Evolutionary conservation across 768 basidiomycete genomes (phyloP), one percentile per base, ranked within the genome.

Genomic region (Inosperma sp.): DNA sequence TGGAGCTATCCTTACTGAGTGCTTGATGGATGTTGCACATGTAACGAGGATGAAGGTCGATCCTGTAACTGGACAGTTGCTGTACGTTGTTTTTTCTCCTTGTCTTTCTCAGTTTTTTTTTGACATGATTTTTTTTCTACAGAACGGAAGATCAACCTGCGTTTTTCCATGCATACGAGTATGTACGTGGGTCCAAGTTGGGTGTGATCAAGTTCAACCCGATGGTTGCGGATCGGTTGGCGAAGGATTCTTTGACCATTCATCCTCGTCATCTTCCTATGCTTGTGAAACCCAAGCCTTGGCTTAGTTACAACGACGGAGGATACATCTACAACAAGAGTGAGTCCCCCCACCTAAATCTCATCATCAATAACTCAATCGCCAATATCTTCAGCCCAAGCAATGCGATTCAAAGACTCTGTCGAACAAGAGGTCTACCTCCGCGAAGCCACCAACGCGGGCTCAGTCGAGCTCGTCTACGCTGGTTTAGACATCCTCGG

Each of bases 221-320:
- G 0, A 81, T 76, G 4, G 86, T 98, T 5, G 72, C 84, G 3
- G 82, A 87, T 12, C 79, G 86, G 3, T 71, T 98, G 48, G 82
- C 89, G 3, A 82, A 80, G 51, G 94, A 97, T 53, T 74, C 68
- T 33, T 61, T 93, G 16, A 69, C 73, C 10, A 72, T 97, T 14
- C 93, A 95, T 68, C 93, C 95, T 13, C 88, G 93, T 2, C 90
- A 95, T 66, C 76, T 99, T 19, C 95, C 95, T 7, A 99, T 98
- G 96, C 77, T 99, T 6, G 79, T 94, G 21, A 83, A 84, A 54
- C 95, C 95, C 2, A 84, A 84, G 56, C 89, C 91, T 0, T 98
- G 94, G 95, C 61, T 88, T 2, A 72, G 74, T 50, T 76, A 82
- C 55, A 78, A 86, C 48, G 72, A 84, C 37, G 95, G 96, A 4